Percentiles rank a stretch among this genome's conserved stretches.
phyloP scores from a whole-genome alignment of 345 rosid genomes.

The Microcos paniculata region DNA sequence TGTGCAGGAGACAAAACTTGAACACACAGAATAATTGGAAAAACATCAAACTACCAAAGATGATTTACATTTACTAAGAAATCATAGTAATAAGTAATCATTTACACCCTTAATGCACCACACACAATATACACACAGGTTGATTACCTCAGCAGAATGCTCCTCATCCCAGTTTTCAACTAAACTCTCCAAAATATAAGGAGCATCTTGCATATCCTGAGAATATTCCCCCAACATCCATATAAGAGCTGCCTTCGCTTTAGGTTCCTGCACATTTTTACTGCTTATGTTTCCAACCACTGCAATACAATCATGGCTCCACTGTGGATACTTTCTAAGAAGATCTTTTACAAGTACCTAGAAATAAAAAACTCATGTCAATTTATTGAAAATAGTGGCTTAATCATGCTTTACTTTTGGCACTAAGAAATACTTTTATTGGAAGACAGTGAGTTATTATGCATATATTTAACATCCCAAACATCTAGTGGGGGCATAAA shows the following conservation, averaged over 20 bases:
- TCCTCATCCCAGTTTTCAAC: conserved; percentile 95
- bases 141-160: conserved; percentile 81
- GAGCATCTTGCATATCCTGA: conserved; percentile 96
- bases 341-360: conserved; percentile 99
- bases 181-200: conserved; percentile 83
- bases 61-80: not conserved
- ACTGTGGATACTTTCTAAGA: conserved; percentile 95
- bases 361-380: conserved; percentile 19
- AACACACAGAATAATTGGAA: not conserved
- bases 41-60: not conserved
- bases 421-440: not conserved
- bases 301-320: conserved; percentile 99
- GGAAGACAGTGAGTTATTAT: not conserved
- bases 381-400: not conserved
- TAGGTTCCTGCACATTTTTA: conserved; percentile 88
- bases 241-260: conserved; percentile 96
- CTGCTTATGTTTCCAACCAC: conserved; percentile 99
- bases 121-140: not conserved
- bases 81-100: not conserved
- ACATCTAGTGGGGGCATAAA: conserved; percentile 1
- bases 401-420: not conserved
- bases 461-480: conserved; percentile 7
- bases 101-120: not conserved
- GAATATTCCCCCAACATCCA: conserved; percentile 99
- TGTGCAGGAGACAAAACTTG: not conserved